These are phyloP conservation scores for Coemansia sp. DNA, from an alignment of 192 early-diverging fungal species.

Conservation along the genomic window DNA sequence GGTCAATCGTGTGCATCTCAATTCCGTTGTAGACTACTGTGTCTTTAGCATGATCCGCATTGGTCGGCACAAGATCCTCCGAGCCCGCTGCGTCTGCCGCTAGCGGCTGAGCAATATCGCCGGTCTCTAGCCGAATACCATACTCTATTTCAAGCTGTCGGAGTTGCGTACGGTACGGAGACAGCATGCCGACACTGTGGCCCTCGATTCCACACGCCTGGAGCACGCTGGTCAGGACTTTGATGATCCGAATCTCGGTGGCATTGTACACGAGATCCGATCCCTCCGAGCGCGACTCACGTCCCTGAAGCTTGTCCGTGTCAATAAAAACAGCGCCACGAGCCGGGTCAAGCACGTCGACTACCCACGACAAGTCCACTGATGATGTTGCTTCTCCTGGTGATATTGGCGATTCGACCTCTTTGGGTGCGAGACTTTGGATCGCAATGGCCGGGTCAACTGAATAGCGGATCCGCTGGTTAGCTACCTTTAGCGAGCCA, in stretches of 20 bases:
- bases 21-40: conserved; percentile 37
- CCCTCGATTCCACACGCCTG: conserved; percentile 66
- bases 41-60: neutral
- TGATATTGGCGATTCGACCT: neutral
- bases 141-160: conserved; percentile 51
- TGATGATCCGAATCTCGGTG: conserved; percentile 67
- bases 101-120: neutral
- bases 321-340: conserved; percentile 76
- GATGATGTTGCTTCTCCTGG: neutral
- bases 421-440: conserved; percentile 14
- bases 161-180: conserved; percentile 79
- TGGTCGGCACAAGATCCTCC: neutral
- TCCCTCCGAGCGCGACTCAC: conserved; percentile 59
- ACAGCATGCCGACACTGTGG: conserved; percentile 77
- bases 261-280: conserved; percentile 69
- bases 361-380: conserved; percentile 61
- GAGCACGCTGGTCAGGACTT: conserved; percentile 60
- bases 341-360: conserved; percentile 63
- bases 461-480: conserved; percentile 45
- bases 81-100: neutral
- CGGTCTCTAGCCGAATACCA: conserved; percentile 22
- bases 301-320: conserved; percentile 70
- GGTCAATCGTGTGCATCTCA: conserved; percentile 88
- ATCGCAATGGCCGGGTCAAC: conserved; percentile 21
- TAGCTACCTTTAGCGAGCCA: conserved; percentile 67